These are phyloP conservation scores for Chrysanthemum seticuspe DNA, from an alignment of 129 eudicot genomes.

Conservation along the genomic window DNA sequence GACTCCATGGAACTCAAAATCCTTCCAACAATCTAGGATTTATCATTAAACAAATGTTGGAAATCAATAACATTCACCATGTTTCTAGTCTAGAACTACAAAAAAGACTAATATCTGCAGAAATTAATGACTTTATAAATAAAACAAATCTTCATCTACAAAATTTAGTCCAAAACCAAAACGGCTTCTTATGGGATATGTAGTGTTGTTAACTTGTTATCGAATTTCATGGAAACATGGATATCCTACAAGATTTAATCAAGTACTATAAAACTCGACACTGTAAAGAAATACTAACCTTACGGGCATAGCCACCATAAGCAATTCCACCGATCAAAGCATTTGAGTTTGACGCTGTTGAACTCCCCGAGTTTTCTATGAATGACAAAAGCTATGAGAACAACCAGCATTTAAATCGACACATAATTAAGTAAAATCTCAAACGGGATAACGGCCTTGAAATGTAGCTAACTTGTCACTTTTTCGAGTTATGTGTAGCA, in stretches of 20 bases:
- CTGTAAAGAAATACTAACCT: constrained; percentile 39
- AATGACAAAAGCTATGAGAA: neutral
- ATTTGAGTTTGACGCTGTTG: constrained; percentile 23
- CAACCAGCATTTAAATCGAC: neutral
- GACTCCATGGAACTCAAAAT: constrained; percentile 59
- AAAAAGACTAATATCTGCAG: too few species aligned
- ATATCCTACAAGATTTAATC: neutral
- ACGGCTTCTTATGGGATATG: too few species aligned
- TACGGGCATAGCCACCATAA: constrained; percentile 93
- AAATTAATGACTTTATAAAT: too few species aligned
- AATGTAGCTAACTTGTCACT: too few species aligned
- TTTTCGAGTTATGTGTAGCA: too few species aligned
- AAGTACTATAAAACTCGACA: neutral
- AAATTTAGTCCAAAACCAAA: neutral
- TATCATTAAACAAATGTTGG: neutral
- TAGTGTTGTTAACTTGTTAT: too few species aligned
- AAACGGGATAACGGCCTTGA: too few species aligned
- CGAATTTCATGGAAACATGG: neutral
- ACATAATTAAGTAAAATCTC: neutral
- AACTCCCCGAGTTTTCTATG: constrained; percentile 28
- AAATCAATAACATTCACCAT: too few species aligned
- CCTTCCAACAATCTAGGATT: constrained; percentile 79
- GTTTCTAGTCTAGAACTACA: too few species aligned
- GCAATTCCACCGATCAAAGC: constrained; percentile 85
- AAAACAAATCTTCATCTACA: neutral